Conservation (phyloP, 2,329 filamentous ascomycete genomes). For the Didymella arachidicola region DNA sequence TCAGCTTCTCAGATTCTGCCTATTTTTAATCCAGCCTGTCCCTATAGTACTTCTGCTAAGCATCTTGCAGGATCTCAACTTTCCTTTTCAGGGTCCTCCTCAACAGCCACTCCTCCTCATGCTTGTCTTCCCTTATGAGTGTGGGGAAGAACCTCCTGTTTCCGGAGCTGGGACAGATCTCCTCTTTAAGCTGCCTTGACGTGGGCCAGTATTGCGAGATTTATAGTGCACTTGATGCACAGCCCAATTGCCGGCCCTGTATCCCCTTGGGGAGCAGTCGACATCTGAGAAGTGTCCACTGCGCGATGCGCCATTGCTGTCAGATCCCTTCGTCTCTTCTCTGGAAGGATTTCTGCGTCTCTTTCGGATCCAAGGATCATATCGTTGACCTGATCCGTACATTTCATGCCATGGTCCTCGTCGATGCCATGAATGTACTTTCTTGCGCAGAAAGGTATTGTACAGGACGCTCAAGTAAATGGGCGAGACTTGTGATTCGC, state of each 20-base stretch:
- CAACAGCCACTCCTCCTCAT: background rate
- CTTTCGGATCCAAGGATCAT: background rate
- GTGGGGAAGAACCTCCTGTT: background rate
- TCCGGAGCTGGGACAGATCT: background rate
- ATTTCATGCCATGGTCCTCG: background rate
- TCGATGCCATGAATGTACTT: background rate
- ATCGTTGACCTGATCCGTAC: background rate
- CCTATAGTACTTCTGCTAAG: background rate
- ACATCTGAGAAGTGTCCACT: background rate
- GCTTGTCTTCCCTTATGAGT: background rate
- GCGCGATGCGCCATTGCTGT: background rate
- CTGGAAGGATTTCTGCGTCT: background rate
- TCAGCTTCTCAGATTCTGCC: background rate
- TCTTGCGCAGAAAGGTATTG: background rate
- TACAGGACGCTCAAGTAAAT: background rate
- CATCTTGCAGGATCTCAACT: background rate
- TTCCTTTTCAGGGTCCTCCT: background rate
- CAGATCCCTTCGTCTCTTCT: background rate
- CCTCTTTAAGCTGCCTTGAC: background rate
- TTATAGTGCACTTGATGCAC: background rate
- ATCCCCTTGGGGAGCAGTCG: background rate
- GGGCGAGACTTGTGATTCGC: slow-evolving; percentile 3
- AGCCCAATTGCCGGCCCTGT: background rate
- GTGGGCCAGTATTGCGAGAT: background rate
- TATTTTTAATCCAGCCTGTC: background rate